A percentile compares a stretch with the other conserved stretches of the same genome.
phyloP scores from a whole-genome alignment of 2,329 filamentous ascomycete species.

The Monosporascus sp. region DNA sequence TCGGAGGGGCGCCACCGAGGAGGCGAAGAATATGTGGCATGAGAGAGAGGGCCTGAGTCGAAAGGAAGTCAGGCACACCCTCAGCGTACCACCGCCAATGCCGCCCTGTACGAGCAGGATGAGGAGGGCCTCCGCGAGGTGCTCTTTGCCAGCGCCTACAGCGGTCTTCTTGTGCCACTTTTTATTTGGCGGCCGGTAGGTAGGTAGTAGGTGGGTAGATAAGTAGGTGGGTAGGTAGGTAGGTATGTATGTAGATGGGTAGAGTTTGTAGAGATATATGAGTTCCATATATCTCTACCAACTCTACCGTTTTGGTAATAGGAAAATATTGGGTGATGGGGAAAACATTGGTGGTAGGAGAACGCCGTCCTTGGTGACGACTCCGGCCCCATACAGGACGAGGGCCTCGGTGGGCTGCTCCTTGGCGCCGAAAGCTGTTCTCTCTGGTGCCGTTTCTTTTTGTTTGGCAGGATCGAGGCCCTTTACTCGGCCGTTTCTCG shows the following conservation, averaged over 20 bases:
- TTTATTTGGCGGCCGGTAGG: no score
- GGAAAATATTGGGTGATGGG: no score
- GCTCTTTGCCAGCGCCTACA: background rate
- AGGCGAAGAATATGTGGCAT: conserved; percentile 80
- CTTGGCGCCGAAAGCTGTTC: conserved; percentile 6
- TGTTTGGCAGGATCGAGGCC: conserved; percentile 36
- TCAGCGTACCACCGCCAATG: conserved; percentile 59
- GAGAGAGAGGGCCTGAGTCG: conserved; percentile 81
- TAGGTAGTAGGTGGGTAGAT: no score
- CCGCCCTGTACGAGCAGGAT: background rate
- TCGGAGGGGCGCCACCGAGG: conserved; percentile 39
- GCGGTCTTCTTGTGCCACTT: no score
- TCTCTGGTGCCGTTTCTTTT: conserved; percentile 27
- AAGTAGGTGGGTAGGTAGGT: no score
- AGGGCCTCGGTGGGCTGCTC: background rate
- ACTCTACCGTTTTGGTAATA: no score
- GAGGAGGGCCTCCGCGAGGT: background rate
- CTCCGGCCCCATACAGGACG: background rate
- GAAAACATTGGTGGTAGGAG: no score
- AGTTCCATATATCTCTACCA: no score
- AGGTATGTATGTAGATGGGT: no score
- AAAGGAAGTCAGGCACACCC: conserved; percentile 94
- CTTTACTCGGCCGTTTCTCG: conserved; percentile 23
- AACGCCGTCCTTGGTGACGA: no score
- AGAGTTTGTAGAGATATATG: no score